Percentiles rank a stretch among this genome's conserved stretches.
Evolutionary conservation across 305 asterid species (phyloP).

Genomic region (Stenogyne calaminthoides): DNA sequence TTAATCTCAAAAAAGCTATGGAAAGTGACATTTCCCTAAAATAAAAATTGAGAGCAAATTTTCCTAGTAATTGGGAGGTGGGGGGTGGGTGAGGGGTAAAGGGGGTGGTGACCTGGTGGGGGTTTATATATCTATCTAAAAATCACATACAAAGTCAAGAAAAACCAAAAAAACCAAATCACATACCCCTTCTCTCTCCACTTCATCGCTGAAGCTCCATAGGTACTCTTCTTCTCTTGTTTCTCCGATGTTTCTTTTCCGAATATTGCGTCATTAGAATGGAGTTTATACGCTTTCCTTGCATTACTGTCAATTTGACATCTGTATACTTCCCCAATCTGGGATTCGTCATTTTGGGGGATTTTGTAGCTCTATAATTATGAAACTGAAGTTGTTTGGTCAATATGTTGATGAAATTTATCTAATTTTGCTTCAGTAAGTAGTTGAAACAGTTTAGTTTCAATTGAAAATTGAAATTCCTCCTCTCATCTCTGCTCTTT

Average conservation of each 20-base stretch:
- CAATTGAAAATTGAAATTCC: background rate
- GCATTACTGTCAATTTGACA: background rate
- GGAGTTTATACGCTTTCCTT: background rate
- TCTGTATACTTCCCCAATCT: slow-evolving; percentile 25
- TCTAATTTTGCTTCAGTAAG: background rate
- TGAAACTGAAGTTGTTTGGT: background rate
- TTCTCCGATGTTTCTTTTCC: background rate
- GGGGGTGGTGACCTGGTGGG: background rate
- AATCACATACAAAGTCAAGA: slow-evolving; percentile 12
- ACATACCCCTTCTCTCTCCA: slow-evolving; percentile 25
- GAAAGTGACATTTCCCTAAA: too few species aligned
- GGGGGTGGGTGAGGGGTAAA: too few species aligned
- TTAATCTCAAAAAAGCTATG: too few species aligned
- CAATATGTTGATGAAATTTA: background rate
- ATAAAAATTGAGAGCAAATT: too few species aligned
- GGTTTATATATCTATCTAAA: background rate
- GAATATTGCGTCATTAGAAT: background rate
- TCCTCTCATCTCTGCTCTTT: background rate
- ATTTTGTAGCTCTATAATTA: background rate
- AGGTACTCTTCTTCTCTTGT: slow-evolving; percentile 5
- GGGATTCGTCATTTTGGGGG: slow-evolving; percentile 3
- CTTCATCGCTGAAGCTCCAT: slow-evolving; percentile 27
- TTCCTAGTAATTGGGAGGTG: too few species aligned
- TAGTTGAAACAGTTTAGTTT: slow-evolving; percentile 17
- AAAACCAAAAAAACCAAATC: background rate